Base-by-base conservation (phyloP, 495 filamentous ascomycete genomes). In the Chaetomidium leptoderma region DNA sequence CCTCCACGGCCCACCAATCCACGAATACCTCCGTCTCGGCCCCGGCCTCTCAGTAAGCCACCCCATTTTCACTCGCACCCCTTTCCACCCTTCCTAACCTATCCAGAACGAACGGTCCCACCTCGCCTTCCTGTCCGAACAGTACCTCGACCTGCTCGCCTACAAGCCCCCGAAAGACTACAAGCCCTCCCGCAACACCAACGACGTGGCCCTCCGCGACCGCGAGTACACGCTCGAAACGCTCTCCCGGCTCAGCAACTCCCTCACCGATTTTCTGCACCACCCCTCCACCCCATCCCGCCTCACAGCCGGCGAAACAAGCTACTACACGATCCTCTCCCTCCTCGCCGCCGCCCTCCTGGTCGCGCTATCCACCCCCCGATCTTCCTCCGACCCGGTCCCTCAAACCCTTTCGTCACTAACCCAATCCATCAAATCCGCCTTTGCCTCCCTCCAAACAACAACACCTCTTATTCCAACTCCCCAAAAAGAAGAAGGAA, bases 21-120 rank as follows among this genome's bases (percentile, higher is more conserved):
- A 75, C 39, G 68, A 76, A 19, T 70, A 75, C 19, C 60, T 74
- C 29, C 63, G 70, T 43, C 68, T 73, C 23, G 74, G 72, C 11
- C 78, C 78, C 1, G 71, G 68, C 7, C 78, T 74, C 35, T 76
- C 78, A 55, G 76, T 81, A 64, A 46, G 72, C 66, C 1, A 4
- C 23, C 23, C 23, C n/a, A 13, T 27, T n/a, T 6, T 23, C 4
- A 36, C 2, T 39, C 24, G n/a, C n/a, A n/a, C n/a, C n/a, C 2
- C 17, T 17, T 6, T 33, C 46, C 4, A 9, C 9, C 23, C 46
- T 30, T n/a, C n/a, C 61, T 57, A 63, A 62, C 37, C 14, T 14
- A 4, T 13, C 6, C 54, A 79, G 76, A 70, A 69, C 39, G 67
- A 65, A 10, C 69, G 77, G 3, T 67, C 66, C 11, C 77, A 78